Evolutionary conservation across 805 yeast genomes (phyloP).

Genomic region (Schwanniomyces vanrijiae): DNA sequence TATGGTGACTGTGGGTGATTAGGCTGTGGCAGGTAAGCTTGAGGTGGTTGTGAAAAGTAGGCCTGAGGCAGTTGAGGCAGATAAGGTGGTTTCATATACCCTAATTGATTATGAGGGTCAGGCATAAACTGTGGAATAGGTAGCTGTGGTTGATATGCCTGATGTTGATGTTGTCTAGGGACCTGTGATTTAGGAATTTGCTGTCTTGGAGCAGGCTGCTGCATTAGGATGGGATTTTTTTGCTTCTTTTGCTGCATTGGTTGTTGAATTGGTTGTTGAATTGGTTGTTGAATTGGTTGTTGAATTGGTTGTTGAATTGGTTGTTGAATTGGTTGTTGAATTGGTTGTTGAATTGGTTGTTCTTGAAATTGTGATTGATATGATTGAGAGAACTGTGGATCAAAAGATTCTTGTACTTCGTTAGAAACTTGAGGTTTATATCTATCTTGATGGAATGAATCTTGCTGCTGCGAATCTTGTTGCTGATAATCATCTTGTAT

Average conservation of each 20-base stretch:
- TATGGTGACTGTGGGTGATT: not conserved
- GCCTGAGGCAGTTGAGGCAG: not conserved
- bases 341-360: too few relatives aligned
- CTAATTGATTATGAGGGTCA: not conserved
- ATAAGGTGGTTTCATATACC: not conserved
- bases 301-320: not conserved
- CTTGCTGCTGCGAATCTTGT: not conserved
- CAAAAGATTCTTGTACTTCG: too few relatives aligned
- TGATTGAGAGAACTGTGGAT: too few relatives aligned
- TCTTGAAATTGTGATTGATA: not conserved
- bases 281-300: constrained; percentile 1
- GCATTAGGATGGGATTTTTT: not conserved
- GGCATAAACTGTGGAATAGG: not conserved
- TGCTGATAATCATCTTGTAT: not conserved
- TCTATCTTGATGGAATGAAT: not conserved
- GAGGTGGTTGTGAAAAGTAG: not conserved
- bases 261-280: not conserved
- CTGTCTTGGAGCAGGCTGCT: constrained; percentile 2
- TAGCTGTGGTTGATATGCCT: constrained; percentile 1
- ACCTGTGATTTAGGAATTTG: not conserved
- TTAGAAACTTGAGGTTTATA: not conserved
- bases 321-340: too few relatives aligned
- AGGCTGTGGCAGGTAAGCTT: not conserved
- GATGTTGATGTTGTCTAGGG: not conserved
- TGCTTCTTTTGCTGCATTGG: not conserved